A percentile compares a stretch with the other conserved stretches of the same genome.
phyloP scores from a whole-genome alignment of 2,329 filamentous ascomycete genomes.

The Hymenotorrendiella dingleyae region DNA sequence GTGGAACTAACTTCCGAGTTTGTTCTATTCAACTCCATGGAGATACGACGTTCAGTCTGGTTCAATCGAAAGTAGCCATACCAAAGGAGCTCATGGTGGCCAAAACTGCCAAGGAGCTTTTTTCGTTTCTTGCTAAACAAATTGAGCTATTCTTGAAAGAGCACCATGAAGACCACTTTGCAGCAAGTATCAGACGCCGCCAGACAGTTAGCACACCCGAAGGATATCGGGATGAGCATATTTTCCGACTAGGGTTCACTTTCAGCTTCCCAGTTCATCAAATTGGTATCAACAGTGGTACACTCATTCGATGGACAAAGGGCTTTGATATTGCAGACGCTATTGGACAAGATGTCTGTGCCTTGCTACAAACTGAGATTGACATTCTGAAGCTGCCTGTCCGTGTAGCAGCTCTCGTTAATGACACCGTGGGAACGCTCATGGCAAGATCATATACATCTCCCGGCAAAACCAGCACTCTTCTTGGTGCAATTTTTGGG shows the following conservation, averaged over 20 bases:
- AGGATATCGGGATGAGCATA: slow-evolving; percentile 62
- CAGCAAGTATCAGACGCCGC: slow-evolving; percentile 60
- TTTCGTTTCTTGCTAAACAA: slow-evolving; percentile 87
- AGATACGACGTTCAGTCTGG: slow-evolving; percentile 90
- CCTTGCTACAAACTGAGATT: slow-evolving; percentile 81
- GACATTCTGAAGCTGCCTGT: slow-evolving; percentile 82
- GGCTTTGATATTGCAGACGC: slow-evolving; percentile 96
- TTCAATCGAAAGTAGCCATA: slow-evolving; percentile 86
- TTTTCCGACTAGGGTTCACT: slow-evolving; percentile 95
- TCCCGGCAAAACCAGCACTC: slow-evolving; percentile 75
- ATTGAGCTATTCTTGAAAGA: slow-evolving; percentile 81
- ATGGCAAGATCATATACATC: slow-evolving; percentile 97
- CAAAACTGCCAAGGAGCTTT: slow-evolving; percentile 79
- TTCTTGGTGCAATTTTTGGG: slow-evolving; percentile 87
- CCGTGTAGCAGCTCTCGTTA: slow-evolving; percentile 90
- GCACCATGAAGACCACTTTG: slow-evolving; percentile 85
- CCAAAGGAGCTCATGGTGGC: slow-evolving; percentile 87
- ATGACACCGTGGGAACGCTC: slow-evolving; percentile 94
- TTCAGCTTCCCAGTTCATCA: slow-evolving; percentile 97
- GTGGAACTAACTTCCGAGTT: slow-evolving; percentile 96
- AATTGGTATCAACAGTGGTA: slow-evolving; percentile 89
- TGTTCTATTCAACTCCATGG: slow-evolving; percentile 92
- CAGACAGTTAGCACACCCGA: slow-evolving; percentile 52
- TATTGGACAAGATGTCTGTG: slow-evolving; percentile 90
- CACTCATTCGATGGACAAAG: slow-evolving; percentile 95